Base-by-base conservation (phyloP, 1,139 yeast species). In the Zygosaccharomyces pseudobailii region DNA sequence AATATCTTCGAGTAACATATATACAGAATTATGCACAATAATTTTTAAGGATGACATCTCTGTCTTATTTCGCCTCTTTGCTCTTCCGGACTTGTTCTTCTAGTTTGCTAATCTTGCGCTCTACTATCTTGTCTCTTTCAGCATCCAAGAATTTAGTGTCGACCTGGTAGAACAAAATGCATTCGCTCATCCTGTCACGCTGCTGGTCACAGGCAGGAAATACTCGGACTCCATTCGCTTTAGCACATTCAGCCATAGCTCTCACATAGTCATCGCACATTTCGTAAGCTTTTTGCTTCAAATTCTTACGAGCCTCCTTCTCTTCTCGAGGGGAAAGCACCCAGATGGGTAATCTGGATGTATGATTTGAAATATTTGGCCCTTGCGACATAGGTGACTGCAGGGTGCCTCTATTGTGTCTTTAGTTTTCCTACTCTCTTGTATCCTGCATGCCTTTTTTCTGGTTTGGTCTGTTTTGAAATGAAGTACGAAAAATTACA, bases 311-410 rank as follows among this genome's bases (percentile, higher is more conserved):
- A 31, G 88, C 82, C 55, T 83, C 79, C 67, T 84, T 84, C 63
- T 89, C 97, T 63, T 89, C 97, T 56, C 78, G 77, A 3, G 96
- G 96, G 0, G 94, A 80, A 36, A 89, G 72, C 57, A 87, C 78
- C 97, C 97, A 89, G 10, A 80, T 72, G 1, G 96, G 96, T 37
- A 86, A 67, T 55, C 61, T 65, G 4, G 54, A 50, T 43, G 59
- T 61, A 31, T 61, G 65, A 33, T 51, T 46, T 17, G 40, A 36
- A 27, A 37, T 38, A 28, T 32, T 42, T 21, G 43, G 20, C 22
- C 24, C 45, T 6, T 45, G 50, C 13, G 51, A 46, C 53, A 54
- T 54, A 17, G 23, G 21, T 27, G 23, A 9, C 23, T 9, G 6
- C 10, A 17, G 13, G n/a, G 28, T 28, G n/a, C 23, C 25, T 28